These are phyloP conservation scores for Myxozyma kluyveri DNA, from an alignment of 805 yeast genomes.

Conservation along the genomic window DNA sequence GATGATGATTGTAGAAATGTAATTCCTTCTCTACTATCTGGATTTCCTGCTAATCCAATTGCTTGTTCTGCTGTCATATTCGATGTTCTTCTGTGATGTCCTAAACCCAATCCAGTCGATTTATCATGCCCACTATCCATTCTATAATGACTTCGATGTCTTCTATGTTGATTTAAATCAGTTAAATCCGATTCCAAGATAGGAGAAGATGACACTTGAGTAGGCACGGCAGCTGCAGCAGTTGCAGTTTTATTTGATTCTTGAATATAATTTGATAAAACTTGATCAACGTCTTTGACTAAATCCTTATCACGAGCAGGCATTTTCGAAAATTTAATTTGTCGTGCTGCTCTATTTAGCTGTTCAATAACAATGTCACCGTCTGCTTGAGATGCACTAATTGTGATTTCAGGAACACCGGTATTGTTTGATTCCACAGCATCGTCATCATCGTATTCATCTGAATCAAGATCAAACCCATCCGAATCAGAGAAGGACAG, in stretches of 20 bases:
- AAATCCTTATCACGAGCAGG: constrained; percentile 27
- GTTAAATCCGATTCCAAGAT: not conserved
- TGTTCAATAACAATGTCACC: constrained; percentile 43
- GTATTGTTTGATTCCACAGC: constrained; percentile 1
- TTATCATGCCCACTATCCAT: too few relatives aligned
- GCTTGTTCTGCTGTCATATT: not conserved
- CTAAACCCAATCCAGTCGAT: constrained; percentile 12
- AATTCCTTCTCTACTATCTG: constrained; percentile 20
- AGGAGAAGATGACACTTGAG: constrained; percentile 1
- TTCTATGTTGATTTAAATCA: not conserved
- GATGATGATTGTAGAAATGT: constrained; percentile 25
- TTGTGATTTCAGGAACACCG: constrained; percentile 11
- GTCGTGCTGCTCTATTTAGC: constrained; percentile 39
- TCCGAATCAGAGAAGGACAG: not conserved
- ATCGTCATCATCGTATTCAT: constrained; percentile 10
- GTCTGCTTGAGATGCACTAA: constrained; percentile 41
- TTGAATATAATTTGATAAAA: constrained; percentile 21
- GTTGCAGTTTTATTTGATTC: not conserved
- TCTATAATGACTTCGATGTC: constrained; percentile 2
- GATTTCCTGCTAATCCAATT: constrained; percentile 19
- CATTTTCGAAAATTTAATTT: constrained; percentile 34
- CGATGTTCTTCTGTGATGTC: not conserved
- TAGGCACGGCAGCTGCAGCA: constrained; percentile 1
- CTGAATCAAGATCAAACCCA: constrained; percentile 13
- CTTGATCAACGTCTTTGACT: constrained; percentile 19